Conservation (phyloP, 805 yeast genomes). For the Monosporozyma aquatica region DNA sequence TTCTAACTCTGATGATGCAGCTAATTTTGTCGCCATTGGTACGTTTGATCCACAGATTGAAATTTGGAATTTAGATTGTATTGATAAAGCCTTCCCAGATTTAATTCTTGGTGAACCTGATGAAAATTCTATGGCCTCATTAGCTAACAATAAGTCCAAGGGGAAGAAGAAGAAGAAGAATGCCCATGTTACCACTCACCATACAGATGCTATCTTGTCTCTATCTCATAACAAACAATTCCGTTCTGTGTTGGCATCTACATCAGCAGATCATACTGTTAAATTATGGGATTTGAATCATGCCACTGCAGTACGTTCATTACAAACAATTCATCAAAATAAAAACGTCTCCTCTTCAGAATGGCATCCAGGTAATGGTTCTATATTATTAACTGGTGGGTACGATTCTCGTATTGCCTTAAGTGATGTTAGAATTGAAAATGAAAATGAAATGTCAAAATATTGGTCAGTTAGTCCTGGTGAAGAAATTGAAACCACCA, state of each 20-base stretch:
- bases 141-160: slow-evolving; percentile 41
- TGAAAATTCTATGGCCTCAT: slow-evolving; percentile 30
- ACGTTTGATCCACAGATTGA: slow-evolving; percentile 97
- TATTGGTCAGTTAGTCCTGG: slow-evolving; percentile 52
- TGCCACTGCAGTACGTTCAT: slow-evolving; percentile 69
- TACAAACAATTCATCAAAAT: slow-evolving; percentile 55
- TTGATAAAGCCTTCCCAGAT: slow-evolving; percentile 93
- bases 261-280: slow-evolving; percentile 91
- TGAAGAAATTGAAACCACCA: slow-evolving; percentile 78
- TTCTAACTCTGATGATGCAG: slow-evolving; percentile 42
- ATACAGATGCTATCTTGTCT: slow-evolving; percentile 88
- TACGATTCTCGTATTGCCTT: slow-evolving; percentile 78
- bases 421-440: slow-evolving; percentile 75
- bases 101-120: slow-evolving; percentile 77
- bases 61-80: slow-evolving; percentile 87
- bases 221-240: slow-evolving; percentile 73
- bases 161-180: slow-evolving; percentile 30
- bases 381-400: slow-evolving; percentile 80
- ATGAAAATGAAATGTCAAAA: slow-evolving; percentile 49
- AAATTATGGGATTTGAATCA: slow-evolving; percentile 87
- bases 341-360: slow-evolving; percentile 78
- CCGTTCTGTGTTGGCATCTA: slow-evolving; percentile 80
- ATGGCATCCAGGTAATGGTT: slow-evolving; percentile 69
- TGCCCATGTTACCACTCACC: slow-evolving; percentile 60
- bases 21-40: slow-evolving; percentile 93